Base-by-base conservation (phyloP, 108 stramenopile species). In the Schizochytrium sp. region DNA sequence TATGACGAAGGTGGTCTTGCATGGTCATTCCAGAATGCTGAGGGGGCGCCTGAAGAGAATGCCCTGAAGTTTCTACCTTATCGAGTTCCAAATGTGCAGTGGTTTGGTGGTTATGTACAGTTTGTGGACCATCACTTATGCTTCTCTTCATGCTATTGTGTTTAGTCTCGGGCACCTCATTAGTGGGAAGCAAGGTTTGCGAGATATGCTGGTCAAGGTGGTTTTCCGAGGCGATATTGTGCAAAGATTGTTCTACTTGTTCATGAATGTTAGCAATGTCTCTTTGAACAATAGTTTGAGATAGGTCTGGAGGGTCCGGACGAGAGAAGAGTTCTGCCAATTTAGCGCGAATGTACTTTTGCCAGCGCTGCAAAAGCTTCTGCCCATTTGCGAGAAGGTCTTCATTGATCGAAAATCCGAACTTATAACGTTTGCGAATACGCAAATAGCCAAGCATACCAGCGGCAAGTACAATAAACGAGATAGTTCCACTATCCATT, bases 371-470 rank as follows among this genome's bases (percentile, higher is more conserved):
- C 12, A 69, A 15, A 0, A 69, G 12, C 64, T 69, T 44, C 28
- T 69, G 64, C 40, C 64, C 64, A 7, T 69, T 38, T 1, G 28
- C 64, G 28, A 69, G 64, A 44, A 69, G 7, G 12, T 7, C 64
- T 12, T 44, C 28, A 44, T 44, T 69, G 10, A 69, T 38, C 64
- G 64, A 44, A 15, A 69, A 17, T 17, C 57, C 57, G 57, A 58
- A 15, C 64, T 69, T 69, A 44, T 69, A 69, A 8, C 64, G 64
- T 15, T 69, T 69, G 0, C 64, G 64, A 8, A 69, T 38, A 3
- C 64, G 64, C 5, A 69, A 44, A 69, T 69, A 69, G 8, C 64
- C 64, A 15, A 69, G 64, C 64, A 69, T 69, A 44, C 64, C 64
- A 7, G 64, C 64, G 44, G 64, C 64, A 0, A 69, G 12, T 10